A percentile compares a stretch with the other conserved stretches of the same genome.
Evolutionary conservation across 192 early-diverging fungal species (phyloP).

Genomic region (Coemansia sp.): DNA sequence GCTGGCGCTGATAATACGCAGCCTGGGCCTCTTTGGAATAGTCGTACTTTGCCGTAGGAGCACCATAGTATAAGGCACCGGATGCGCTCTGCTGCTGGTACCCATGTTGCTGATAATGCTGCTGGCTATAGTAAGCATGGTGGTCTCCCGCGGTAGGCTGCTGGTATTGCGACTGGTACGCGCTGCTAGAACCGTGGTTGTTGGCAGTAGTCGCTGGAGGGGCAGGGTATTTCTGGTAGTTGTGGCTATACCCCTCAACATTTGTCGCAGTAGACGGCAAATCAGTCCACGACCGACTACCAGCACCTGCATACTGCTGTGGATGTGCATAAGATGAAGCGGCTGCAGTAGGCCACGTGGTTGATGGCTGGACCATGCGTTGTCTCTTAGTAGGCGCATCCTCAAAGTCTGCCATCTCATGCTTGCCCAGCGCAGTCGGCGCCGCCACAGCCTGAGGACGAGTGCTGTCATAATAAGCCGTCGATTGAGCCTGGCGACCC

Average conservation of each 20-base stretch:
- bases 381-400: conserved; percentile 36
- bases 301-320: conserved; percentile 6
- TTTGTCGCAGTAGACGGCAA: neutral
- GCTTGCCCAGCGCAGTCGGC: conserved; percentile 8
- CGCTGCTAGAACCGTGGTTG: conserved; percentile 9
- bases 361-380: conserved; percentile 28
- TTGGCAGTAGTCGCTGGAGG: neutral
- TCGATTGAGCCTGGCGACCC: neutral
- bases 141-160: neutral
- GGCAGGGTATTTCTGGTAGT: conserved; percentile 15
- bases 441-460: neutral
- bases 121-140: neutral
- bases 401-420: conserved; percentile 16
- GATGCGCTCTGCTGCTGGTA: conserved; percentile 6
- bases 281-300: conserved; percentile 4
- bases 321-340: conserved; percentile 8
- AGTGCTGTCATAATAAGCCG: conserved; percentile 19
- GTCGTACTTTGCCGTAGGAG: neutral
- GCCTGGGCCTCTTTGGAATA: conserved; percentile 14
- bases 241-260: conserved; percentile 2
- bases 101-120: conserved; percentile 3
- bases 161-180: neutral
- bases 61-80: neutral
- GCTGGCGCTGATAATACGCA: conserved; percentile 21
- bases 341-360: conserved; percentile 18